Evolutionary conservation across 2,329 filamentous ascomycete species (phyloP).

Genomic region (Exophiala dermatitidis): DNA sequence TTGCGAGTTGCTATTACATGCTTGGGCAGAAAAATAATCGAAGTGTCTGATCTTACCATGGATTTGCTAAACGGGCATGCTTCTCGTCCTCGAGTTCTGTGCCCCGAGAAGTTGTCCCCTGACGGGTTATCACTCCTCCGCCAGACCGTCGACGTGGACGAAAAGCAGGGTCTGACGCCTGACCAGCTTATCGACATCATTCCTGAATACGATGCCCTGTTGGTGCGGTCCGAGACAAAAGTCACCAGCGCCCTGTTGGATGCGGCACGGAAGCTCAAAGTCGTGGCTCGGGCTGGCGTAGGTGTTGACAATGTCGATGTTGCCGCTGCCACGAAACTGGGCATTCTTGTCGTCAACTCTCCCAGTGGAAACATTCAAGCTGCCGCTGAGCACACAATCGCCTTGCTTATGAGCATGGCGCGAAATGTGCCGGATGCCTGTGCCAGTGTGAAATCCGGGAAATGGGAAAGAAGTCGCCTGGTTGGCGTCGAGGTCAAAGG

Average conservation of each 20-base stretch:
- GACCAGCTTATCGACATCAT: constrained; percentile 61
- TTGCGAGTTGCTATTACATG: background rate
- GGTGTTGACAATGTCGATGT: constrained; percentile 80
- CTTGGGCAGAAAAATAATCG: background rate
- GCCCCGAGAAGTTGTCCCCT: constrained; percentile 72
- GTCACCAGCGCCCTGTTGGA: constrained; percentile 62
- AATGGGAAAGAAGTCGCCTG: constrained; percentile 67
- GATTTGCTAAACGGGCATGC: constrained; percentile 18
- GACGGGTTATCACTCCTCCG: constrained; percentile 66
- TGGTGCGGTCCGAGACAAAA: constrained; percentile 75
- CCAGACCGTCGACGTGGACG: constrained; percentile 62
- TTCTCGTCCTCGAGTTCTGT: constrained; percentile 52
- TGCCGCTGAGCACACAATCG: constrained; percentile 70
- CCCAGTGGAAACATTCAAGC: constrained; percentile 74
- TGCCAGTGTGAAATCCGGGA: constrained; percentile 60
- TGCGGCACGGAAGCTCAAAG: constrained; percentile 62
- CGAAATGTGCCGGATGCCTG: constrained; percentile 66
- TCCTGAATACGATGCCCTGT: constrained; percentile 64
- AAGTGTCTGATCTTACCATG: constrained; percentile 1
- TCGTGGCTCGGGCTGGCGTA: constrained; percentile 73
- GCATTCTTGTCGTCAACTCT: constrained; percentile 73
- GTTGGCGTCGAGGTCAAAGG: constrained; percentile 71
- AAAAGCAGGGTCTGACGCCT: constrained; percentile 54
- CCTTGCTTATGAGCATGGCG: constrained; percentile 65
- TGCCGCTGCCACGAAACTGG: constrained; percentile 60